Evolutionary conservation across 1,139 yeast species (phyloP), one percentile per base, ranked within the genome.

Genomic region (Debaryomyces nepalensis): DNA sequence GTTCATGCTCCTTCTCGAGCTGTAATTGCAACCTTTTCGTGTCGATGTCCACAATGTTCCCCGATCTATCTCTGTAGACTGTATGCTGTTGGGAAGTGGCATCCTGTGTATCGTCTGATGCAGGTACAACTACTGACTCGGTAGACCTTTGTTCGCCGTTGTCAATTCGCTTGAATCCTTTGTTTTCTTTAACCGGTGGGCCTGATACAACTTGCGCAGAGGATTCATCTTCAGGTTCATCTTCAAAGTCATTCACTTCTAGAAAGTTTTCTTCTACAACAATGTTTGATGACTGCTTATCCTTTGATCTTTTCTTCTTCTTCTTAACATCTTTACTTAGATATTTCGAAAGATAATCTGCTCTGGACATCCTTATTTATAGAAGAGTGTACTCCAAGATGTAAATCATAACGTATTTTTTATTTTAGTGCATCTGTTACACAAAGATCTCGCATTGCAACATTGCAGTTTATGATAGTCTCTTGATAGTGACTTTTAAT

Each of bases 121-220:
- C 23, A 22, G n/a, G n/a, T n/a, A 35, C 33, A n/a, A 42, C 36
- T 19, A 30, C 39, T 30, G 26, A 14, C 10, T 39, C 42, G 4
- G 41, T 37, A 7, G 32, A 20, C 18, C 15, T 26, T 8, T 16
- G 27, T 5, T 22, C 32, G 2, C 70, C 71, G 40, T 54, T 55
- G 42, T 70, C 76, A 19, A 71, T 68, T 43, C 77, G 46, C 39
- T 62, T 67, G 50, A 71, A 71, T 4, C 75, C 76, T 44, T 60
- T 65, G 40, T 51, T 53, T 41, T 41, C 42, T 30, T 42, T 49
- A 4, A 33, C 30, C n/a, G 22, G 21, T 10, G 32, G 16, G 11
- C 26, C 41, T 3, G 46, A 9, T 2, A 53, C 51, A 2, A 65
- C 65, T 21, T 47, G 48, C 1, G 57, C 58, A 0, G 70, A 68